phyloP scores from a whole-genome alignment of 2,329 filamentous ascomycete genomes.

The Claviceps pazoutovae region DNA sequence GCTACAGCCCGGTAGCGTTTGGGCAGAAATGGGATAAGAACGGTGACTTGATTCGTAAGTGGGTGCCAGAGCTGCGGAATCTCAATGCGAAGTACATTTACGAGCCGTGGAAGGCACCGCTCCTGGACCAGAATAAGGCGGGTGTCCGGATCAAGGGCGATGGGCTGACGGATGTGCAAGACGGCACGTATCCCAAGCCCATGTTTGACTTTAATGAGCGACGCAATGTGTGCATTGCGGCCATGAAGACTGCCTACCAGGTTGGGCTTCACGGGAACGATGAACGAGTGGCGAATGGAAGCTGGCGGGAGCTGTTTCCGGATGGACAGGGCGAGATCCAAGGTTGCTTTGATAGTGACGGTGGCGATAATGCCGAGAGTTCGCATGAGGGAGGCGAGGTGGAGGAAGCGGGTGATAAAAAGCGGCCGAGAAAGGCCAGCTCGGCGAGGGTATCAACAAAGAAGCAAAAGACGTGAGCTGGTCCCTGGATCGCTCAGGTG shows the following conservation, averaged over 20 bases:
- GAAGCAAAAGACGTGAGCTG: constrained; percentile 10
- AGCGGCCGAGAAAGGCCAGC: constrained; percentile 11
- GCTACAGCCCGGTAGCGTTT: constrained; percentile 58
- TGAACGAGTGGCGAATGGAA: constrained; percentile 45
- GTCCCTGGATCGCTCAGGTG: too few species aligned
- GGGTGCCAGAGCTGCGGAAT: constrained; percentile 50
- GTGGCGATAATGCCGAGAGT: constrained; percentile 18
- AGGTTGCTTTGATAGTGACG: constrained; percentile 20
- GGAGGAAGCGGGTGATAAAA: constrained; percentile 7
- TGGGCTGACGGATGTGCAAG: constrained; percentile 26
- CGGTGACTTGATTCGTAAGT: constrained; percentile 48
- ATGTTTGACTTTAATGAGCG: constrained; percentile 63
- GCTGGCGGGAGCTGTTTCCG: constrained; percentile 34
- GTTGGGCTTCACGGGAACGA: constrained; percentile 52
- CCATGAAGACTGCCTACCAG: constrained; percentile 57
- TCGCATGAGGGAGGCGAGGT: constrained; percentile 12
- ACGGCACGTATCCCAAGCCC: constrained; percentile 52
- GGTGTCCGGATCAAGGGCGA: constrained; percentile 47
- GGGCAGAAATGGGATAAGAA: constrained; percentile 63
- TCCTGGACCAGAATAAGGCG: constrained; percentile 54
- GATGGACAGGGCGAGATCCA: constrained; percentile 25
- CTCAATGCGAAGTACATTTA: constrained; percentile 60
- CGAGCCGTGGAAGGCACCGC: constrained; percentile 63
- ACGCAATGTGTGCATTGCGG: constrained; percentile 46
- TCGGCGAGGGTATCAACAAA: constrained; percentile 11